Conservation (phyloP, 2,329 filamentous ascomycete genomes). For the Exophiala calicioides region DNA sequence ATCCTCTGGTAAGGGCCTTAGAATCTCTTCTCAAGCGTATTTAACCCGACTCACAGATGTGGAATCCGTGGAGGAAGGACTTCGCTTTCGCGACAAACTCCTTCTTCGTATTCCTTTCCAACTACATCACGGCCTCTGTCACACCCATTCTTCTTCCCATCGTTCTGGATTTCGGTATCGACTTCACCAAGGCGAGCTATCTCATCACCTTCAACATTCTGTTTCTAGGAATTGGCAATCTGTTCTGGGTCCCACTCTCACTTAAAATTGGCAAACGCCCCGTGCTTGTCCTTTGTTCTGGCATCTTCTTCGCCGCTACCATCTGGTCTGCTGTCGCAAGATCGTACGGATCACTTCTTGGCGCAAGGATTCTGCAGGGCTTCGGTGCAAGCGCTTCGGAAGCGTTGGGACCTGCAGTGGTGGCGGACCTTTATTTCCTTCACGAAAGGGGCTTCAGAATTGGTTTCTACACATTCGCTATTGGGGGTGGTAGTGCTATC, state of each 20-base stretch:
- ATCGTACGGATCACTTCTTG: constrained; percentile 4
- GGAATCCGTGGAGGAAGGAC: background rate
- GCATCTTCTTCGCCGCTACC: constrained; percentile 7
- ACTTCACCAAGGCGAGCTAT: constrained; percentile 1
- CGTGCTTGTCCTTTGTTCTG: background rate
- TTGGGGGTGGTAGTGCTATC: constrained; percentile 1
- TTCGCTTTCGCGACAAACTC: background rate
- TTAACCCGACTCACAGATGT: too few relatives aligned
- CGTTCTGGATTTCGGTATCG: background rate
- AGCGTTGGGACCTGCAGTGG: constrained; percentile 53
- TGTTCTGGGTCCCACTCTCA: constrained; percentile 16
- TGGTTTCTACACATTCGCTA: constrained; percentile 6
- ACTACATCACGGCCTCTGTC: background rate
- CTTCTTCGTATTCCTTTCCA: background rate
- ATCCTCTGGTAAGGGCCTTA: background rate
- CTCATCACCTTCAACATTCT: constrained; percentile 11
- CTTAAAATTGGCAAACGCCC: constrained; percentile 12
- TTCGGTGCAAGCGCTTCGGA: constrained; percentile 49
- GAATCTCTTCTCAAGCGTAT: too few relatives aligned
- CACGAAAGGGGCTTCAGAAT: constrained; percentile 57
- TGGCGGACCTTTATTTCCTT: constrained; percentile 65
- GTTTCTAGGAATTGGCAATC: constrained; percentile 9
- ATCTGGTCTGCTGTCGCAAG: constrained; percentile 7
- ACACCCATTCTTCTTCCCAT: background rate
- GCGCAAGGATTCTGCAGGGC: constrained; percentile 4